Percentiles rank a stretch among this genome's conserved stretches.
These are phyloP conservation scores for Ceratobasidium sp. DNA, from an alignment of 1,284 basidiomycete species.

Conservation along the genomic window DNA sequence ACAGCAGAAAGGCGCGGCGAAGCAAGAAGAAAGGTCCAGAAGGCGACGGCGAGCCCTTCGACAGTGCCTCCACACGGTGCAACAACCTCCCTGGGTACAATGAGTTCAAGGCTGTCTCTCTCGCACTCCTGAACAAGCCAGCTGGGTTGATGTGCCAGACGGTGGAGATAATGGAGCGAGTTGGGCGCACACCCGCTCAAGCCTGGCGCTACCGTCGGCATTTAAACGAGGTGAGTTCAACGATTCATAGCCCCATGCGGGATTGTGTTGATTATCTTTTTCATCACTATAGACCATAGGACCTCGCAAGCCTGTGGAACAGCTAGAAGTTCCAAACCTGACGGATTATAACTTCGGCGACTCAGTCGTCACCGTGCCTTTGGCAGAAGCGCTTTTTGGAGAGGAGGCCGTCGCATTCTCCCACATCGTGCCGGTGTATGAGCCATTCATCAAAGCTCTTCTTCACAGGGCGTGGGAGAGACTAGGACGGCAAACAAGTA, in stretches of 20 bases:
- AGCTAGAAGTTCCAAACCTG: not conserved
- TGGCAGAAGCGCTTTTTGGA: not conserved
- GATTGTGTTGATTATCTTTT: not conserved
- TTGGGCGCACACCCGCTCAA: not conserved
- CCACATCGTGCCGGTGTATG: not conserved
- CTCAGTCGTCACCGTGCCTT: not conserved
- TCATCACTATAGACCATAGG: not conserved
- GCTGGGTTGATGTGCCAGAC: not conserved
- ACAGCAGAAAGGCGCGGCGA: no score
- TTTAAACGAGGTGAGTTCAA: not conserved
- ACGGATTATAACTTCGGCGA: not conserved
- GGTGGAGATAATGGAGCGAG: not conserved
- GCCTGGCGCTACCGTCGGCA: not conserved
- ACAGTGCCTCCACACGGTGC: no score
- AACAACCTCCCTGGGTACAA: no score
- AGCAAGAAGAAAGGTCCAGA: no score
- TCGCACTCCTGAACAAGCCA: conserved; percentile 11
- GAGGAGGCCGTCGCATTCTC: not conserved
- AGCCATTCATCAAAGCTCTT: not conserved
- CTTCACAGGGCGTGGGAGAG: not conserved
- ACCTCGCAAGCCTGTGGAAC: not conserved
- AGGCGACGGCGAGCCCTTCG: no score
- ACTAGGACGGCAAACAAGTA: not conserved
- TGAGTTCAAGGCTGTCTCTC: not conserved
- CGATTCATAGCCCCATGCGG: not conserved